These are phyloP conservation scores for Pyricularia grisea DNA, from an alignment of 2,329 filamentous ascomycete species.

Conservation along the genomic window DNA sequence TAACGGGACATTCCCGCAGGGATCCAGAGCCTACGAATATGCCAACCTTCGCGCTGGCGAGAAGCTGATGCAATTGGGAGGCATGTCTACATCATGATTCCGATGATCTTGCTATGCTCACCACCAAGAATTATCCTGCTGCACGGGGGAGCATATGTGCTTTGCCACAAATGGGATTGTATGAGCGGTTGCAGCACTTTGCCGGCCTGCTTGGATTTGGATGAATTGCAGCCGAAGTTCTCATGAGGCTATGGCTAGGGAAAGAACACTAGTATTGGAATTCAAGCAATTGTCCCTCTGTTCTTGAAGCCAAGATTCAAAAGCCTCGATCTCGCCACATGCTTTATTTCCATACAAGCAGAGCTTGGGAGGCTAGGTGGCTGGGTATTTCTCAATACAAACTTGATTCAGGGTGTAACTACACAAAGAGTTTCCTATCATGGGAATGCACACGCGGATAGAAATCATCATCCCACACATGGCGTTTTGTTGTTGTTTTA, in stretches of 20 bases:
- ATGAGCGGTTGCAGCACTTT: not conserved
- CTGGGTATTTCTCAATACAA: not conserved
- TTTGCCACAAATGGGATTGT: not conserved
- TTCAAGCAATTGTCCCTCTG: not conserved
- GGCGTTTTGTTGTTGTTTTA: not conserved
- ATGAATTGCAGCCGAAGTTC: not conserved
- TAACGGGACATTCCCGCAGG: constrained; percentile 77
- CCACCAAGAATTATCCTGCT: not conserved
- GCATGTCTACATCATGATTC: constrained; percentile 3
- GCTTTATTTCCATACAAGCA: not conserved
- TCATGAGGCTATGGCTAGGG: not conserved
- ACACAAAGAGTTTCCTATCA: not conserved
- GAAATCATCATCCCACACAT: not conserved
- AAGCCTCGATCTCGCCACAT: not conserved
- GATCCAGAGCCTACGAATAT: constrained; percentile 58
- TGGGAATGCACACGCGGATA: not conserved
- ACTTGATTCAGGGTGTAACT: not conserved
- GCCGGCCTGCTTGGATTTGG: not conserved
- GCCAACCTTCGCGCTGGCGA: constrained; percentile 54
- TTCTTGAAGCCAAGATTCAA: not conserved
- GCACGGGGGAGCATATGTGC: not conserved
- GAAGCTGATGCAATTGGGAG: constrained; percentile 31
- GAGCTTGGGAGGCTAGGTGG: not conserved
- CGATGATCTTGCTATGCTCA: not conserved
- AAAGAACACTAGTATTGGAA: not conserved